A percentile compares a stretch with the other conserved stretches of the same genome.
Evolutionary conservation across 345 rosid species (phyloP).

Genomic region (Brassica nigra): DNA sequence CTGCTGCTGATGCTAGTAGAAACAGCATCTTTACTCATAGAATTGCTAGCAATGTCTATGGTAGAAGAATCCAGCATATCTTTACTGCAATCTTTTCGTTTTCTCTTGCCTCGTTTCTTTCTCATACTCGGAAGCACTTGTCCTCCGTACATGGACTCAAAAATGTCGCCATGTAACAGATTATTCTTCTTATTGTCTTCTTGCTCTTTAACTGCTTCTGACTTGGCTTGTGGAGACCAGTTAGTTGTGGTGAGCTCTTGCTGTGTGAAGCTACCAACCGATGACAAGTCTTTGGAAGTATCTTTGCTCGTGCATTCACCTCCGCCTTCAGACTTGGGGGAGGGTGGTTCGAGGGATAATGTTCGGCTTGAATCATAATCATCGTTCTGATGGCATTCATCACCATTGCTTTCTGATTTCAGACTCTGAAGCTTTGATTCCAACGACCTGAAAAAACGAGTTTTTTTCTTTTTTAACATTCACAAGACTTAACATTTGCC

Average conservation of each 20-base stretch:
- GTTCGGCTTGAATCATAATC: conserved; percentile 64
- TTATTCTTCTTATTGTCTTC: conserved; percentile 37
- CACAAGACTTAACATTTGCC: neutral
- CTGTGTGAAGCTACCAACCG: conserved; percentile 82
- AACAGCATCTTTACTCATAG: conserved; percentile 52
- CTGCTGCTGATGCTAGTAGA: conserved; percentile 38
- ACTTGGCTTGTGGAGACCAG: conserved; percentile 60
- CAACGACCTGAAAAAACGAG: conserved; percentile 53
- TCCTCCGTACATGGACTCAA: conserved; percentile 44
- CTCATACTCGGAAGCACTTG: conserved; percentile 47
- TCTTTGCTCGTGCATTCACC: conserved; percentile 63
- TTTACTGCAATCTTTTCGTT: conserved; percentile 63
- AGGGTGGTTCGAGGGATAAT: conserved; percentile 59
- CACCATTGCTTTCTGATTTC: conserved; percentile 54
- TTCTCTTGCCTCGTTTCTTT: conserved; percentile 83
- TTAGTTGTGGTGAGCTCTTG: conserved; percentile 48
- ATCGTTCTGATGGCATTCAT: conserved; percentile 38
- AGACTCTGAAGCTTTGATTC: conserved; percentile 74
- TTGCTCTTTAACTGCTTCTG: conserved; percentile 36
- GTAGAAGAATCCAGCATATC: conserved; percentile 51
- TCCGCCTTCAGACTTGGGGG: conserved; percentile 50
- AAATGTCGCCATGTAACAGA: conserved; percentile 38
- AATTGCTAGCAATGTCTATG: conserved; percentile 42
- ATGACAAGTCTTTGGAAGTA: conserved; percentile 62
- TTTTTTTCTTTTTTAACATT: neutral